phyloP scores from a whole-genome alignment of 768 basidiomycete genomes.

The Phaeotremella skinneri region DNA sequence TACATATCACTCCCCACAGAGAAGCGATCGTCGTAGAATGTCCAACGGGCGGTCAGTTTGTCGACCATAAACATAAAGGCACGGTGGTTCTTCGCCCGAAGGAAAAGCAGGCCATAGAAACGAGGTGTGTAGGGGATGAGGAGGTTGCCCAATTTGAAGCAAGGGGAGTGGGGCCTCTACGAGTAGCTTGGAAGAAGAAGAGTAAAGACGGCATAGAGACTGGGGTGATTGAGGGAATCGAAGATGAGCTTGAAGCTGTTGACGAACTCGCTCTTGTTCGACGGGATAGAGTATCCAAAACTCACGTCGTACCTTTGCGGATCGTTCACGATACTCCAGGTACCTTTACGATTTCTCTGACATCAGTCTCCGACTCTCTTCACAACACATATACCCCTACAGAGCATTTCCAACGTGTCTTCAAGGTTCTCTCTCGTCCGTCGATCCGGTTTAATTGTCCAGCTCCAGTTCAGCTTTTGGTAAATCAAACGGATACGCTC shows the following conservation, averaged over 20 bases:
- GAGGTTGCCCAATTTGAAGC: constrained; percentile 40
- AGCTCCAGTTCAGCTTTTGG: constrained; percentile 66
- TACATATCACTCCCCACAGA: constrained; percentile 62
- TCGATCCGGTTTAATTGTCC: constrained; percentile 65
- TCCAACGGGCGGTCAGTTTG: constrained; percentile 67
- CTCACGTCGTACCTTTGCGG: constrained; percentile 41
- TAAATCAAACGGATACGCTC: constrained; percentile 63
- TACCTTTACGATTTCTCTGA: constrained; percentile 63
- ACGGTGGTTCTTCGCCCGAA: constrained; percentile 62
- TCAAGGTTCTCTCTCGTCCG: constrained; percentile 70
- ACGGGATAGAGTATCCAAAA: constrained; percentile 33
- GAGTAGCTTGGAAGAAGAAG: constrained; percentile 41
- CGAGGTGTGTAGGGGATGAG: constrained; percentile 45
- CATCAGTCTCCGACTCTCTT: constrained; percentile 71
- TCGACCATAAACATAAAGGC: constrained; percentile 53
- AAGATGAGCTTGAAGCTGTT: constrained; percentile 28
- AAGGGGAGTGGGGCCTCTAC: constrained; percentile 42
- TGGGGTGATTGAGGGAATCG: constrained; percentile 46
- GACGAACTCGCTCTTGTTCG: constrained; percentile 28
- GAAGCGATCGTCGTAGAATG: constrained; percentile 77
- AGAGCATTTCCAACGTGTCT: constrained; percentile 55
- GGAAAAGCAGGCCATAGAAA: constrained; percentile 55
- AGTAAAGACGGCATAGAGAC: constrained; percentile 27
- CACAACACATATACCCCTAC: constrained; percentile 65
- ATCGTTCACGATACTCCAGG: constrained; percentile 38